phyloP scores from a whole-genome alignment of 495 filamentous ascomycete species.

The Tuber microsphaerosporum region DNA sequence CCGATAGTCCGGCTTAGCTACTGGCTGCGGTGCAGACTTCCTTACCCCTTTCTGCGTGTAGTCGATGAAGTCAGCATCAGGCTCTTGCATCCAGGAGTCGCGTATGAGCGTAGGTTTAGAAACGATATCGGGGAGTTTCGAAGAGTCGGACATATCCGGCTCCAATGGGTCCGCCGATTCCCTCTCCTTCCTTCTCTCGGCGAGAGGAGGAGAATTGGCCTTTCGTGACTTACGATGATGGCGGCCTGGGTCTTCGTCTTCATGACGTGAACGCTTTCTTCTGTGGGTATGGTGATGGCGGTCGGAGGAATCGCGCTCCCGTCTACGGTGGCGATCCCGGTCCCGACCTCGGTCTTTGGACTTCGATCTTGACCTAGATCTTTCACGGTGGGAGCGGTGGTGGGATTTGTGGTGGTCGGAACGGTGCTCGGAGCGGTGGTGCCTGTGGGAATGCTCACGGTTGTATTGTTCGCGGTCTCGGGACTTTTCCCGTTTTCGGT shows the following conservation, averaged over 20 bases:
- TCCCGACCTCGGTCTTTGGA: conserved; percentile 40
- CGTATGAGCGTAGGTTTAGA: conserved; percentile 48
- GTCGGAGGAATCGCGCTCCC: conserved; percentile 10
- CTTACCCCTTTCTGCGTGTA: conserved; percentile 65
- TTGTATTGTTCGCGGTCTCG: conserved; percentile 44
- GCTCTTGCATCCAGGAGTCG: conserved; percentile 92
- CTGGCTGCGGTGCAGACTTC: conserved; percentile 48
- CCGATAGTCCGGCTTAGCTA: conserved; percentile 60
- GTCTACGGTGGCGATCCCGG: conserved; percentile 36
- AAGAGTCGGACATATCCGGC: conserved; percentile 43
- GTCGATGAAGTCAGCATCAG: conserved; percentile 72
- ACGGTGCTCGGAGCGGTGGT: conserved; percentile 13
- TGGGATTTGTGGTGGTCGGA: conserved; percentile 8
- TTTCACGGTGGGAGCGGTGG: conserved; percentile 37
- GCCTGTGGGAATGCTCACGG: conserved; percentile 41
- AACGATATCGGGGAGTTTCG: conserved; percentile 28
- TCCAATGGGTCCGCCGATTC: conserved; percentile 46
- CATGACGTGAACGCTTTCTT: conserved; percentile 46
- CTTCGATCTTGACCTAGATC: conserved; percentile 38
- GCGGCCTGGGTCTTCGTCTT: conserved; percentile 44
- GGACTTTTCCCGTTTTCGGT: conserved; percentile 2
- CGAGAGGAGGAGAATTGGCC: not conserved
- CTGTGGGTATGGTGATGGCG: conserved; percentile 26
- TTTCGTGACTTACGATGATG: conserved; percentile 38
- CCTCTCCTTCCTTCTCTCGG: conserved; percentile 29